Evolutionary conservation across 1,139 yeast genomes (phyloP).

Genomic region (Debaryomyces nepalensis): DNA sequence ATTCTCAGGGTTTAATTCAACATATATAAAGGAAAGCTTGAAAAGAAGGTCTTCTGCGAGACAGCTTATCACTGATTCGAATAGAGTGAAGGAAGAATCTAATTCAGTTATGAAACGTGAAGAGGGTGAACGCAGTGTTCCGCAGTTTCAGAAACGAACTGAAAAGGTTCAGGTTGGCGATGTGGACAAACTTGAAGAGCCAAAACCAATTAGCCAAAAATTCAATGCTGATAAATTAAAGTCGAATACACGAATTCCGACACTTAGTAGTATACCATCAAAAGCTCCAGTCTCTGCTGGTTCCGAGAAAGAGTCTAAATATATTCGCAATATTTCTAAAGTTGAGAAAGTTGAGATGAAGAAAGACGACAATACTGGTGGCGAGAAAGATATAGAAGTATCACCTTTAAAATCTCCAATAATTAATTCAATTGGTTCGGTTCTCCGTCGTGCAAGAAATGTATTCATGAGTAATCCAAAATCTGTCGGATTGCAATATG

Average conservation of each 20-base stretch:
- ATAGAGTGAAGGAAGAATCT: neutral
- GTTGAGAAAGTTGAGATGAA: neutral
- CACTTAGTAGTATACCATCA: neutral
- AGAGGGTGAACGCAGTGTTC: no score
- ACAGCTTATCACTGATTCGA: constrained; percentile 7
- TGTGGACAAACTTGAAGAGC: no score
- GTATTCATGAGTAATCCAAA: constrained; percentile 18
- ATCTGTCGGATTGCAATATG: constrained; percentile 10
- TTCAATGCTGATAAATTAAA: no score
- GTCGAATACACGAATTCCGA: no score
- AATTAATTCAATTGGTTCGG: constrained; percentile 17
- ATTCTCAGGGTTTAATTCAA: constrained; percentile 9
- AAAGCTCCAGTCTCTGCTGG: neutral
- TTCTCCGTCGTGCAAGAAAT: constrained; percentile 23
- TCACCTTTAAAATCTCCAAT: constrained; percentile 9
- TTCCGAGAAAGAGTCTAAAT: neutral
- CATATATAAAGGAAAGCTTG: constrained; percentile 12
- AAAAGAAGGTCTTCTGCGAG: constrained; percentile 13
- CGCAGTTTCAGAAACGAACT: no score
- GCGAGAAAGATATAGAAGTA: neutral
- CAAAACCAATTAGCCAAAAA: no score
- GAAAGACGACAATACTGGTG: neutral
- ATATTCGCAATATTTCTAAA: neutral
- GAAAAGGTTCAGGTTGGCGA: no score
- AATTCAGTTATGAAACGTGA: neutral